These are phyloP conservation scores for Syzygium oleosum DNA, from an alignment of 345 rosid genomes.

Conservation along the genomic window DNA sequence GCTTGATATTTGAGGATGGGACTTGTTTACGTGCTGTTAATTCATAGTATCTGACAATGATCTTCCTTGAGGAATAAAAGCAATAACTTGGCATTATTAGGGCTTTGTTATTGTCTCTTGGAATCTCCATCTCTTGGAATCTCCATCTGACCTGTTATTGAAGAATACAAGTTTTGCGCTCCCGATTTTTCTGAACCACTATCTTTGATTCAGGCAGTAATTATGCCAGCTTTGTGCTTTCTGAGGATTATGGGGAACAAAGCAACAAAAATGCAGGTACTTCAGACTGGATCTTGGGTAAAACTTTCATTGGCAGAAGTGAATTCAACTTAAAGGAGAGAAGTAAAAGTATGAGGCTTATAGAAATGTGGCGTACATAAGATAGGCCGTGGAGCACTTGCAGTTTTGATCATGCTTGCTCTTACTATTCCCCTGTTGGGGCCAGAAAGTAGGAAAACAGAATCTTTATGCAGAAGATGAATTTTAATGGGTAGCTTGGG, in stretches of 20 bases:
- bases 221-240: constrained; percentile 76
- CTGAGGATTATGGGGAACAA: constrained; percentile 58
- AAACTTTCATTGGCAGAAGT: neutral
- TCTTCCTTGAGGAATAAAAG: neutral
- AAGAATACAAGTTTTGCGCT: neutral
- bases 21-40: neutral
- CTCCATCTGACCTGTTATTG: neutral
- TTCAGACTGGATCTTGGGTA: neutral
- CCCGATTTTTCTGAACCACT: neutral
- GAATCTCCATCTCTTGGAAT: neutral
- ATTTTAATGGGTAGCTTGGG: neutral
- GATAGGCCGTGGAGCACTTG: neutral
- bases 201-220: constrained; percentile 46
- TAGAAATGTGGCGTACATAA: neutral
- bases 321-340: neutral
- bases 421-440: neutral
- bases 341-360: neutral
- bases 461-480: too few relatives aligned
- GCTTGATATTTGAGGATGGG: too few relatives aligned
- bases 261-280: constrained; percentile 65
- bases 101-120: neutral
- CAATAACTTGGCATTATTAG: neutral
- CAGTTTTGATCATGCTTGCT: neutral
- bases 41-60: neutral
- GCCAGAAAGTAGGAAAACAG: neutral